phyloP scores from a whole-genome alignment of 257 asterid genomes.

The Nicotiana sylvestris region DNA sequence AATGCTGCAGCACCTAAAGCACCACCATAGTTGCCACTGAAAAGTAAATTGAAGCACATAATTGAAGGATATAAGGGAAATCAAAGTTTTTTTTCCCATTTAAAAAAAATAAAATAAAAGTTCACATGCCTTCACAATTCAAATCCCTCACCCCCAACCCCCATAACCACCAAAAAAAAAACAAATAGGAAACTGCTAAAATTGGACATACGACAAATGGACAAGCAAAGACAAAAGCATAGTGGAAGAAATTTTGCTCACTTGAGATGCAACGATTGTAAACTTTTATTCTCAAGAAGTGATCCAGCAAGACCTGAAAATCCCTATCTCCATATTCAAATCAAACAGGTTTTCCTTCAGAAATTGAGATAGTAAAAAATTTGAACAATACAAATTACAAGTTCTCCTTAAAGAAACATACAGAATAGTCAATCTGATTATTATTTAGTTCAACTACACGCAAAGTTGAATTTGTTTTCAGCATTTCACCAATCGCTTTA shows the following conservation, averaged over 20 bases:
- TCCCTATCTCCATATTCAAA: slow-evolving; percentile 97
- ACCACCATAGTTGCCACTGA: slow-evolving; percentile 95
- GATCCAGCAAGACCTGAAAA: slow-evolving; percentile 97
- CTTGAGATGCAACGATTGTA: slow-evolving; percentile 77
- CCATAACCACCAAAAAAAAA: background rate
- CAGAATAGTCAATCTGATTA: slow-evolving; percentile 93
- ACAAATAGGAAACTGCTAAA: background rate
- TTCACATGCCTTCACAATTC: background rate
- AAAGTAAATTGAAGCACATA: background rate
- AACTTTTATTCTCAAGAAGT: slow-evolving; percentile 69
- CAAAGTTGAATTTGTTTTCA: slow-evolving; percentile 85
- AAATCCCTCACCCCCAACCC: background rate
- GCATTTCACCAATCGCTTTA: slow-evolving; percentile 91
- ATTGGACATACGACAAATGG: background rate
- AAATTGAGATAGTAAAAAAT: slow-evolving; percentile 8
- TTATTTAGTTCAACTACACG: slow-evolving; percentile 85
- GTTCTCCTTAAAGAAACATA: slow-evolving; percentile 31
- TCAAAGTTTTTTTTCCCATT: no score
- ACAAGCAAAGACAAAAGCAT: background rate
- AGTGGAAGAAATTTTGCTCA: slow-evolving; percentile 19
- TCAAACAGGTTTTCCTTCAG: slow-evolving; percentile 13
- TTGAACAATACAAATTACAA: slow-evolving; percentile 13
- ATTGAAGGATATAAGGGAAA: background rate
- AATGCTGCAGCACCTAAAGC: slow-evolving; percentile 93
- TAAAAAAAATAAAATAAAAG: no score